Evolutionary conservation across 2,329 filamentous ascomycete genomes (phyloP).

Genomic region (Neoascochyta sp.): DNA sequence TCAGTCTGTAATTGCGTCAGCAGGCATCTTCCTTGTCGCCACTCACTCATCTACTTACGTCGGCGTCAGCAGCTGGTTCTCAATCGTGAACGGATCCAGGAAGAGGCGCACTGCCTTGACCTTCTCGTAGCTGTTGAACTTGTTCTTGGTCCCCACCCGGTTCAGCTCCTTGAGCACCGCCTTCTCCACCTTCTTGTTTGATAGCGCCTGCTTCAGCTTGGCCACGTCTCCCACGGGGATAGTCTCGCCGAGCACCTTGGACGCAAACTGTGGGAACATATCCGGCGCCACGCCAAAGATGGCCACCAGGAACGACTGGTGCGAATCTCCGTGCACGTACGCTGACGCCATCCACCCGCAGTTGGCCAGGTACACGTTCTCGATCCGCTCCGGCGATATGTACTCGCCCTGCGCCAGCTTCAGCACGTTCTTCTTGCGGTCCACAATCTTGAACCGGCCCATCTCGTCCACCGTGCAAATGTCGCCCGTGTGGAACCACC

Average conservation of each 20-base stretch:
- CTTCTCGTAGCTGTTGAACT: constrained; percentile 88
- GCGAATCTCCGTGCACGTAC: constrained; percentile 86
- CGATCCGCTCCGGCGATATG: constrained; percentile 92
- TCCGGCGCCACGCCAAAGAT: constrained; percentile 87
- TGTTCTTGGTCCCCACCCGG: constrained; percentile 72
- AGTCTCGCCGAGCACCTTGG: constrained; percentile 66
- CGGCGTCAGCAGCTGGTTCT: constrained; percentile 84
- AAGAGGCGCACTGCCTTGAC: constrained; percentile 71
- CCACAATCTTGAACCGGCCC: constrained; percentile 88
- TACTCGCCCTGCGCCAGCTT: constrained; percentile 98
- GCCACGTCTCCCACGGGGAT: constrained; percentile 63
- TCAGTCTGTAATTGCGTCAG: constrained; percentile 51
- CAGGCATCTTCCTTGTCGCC: background rate
- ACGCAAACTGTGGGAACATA: constrained; percentile 75
- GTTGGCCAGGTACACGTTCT: constrained; percentile 87
- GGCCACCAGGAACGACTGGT: constrained; percentile 76
- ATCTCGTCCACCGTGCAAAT: constrained; percentile 80
- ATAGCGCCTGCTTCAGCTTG: constrained; percentile 63
- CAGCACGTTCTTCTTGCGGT: constrained; percentile 98
- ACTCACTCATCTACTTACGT: constrained; percentile 61
- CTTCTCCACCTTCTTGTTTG: constrained; percentile 66
- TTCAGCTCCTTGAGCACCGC: constrained; percentile 78
- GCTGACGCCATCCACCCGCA: constrained; percentile 72
- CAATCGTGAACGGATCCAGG: constrained; percentile 86
- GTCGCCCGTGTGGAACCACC: constrained; percentile 97